A percentile compares a stretch with the other conserved stretches of the same genome.
Evolutionary conservation across 371 early-diverging fungal genomes (phyloP).

Genomic region (Lichtheimia hyalospora): DNA sequence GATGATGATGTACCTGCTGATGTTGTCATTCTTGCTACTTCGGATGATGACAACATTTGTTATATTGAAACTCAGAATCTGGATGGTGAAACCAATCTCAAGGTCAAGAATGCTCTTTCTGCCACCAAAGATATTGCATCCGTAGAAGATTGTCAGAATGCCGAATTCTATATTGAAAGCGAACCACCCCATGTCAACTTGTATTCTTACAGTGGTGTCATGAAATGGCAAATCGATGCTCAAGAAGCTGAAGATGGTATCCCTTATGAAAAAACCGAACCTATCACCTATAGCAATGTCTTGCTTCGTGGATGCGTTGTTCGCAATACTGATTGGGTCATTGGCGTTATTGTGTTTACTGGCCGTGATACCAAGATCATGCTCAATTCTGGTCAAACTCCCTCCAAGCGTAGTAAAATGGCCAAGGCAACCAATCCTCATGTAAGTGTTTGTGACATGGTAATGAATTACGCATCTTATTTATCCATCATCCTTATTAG

Average conservation of each 20-base stretch:
- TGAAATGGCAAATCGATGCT: slow-evolving; percentile 49
- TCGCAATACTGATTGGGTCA: slow-evolving; percentile 86
- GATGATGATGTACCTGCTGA: slow-evolving; percentile 95
- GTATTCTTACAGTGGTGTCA: slow-evolving; percentile 73
- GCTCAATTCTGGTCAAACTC: slow-evolving; percentile 87
- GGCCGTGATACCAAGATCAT: slow-evolving; percentile 92
- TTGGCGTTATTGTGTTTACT: slow-evolving; percentile 82
- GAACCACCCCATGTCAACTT: slow-evolving; percentile 79
- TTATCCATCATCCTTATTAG: slow-evolving; percentile 20
- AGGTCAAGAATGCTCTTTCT: slow-evolving; percentile 52
- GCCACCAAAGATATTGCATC: slow-evolving; percentile 36
- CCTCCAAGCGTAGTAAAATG: slow-evolving; percentile 92
- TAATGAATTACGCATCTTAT: neutral
- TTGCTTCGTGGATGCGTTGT: slow-evolving; percentile 90
- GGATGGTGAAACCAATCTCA: slow-evolving; percentile 88
- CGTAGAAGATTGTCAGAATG: slow-evolving; percentile 56
- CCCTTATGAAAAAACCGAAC: slow-evolving; percentile 56
- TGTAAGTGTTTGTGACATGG: slow-evolving; percentile 37
- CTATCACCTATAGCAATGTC: slow-evolving; percentile 80
- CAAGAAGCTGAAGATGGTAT: slow-evolving; percentile 25
- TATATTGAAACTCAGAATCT: slow-evolving; percentile 85
- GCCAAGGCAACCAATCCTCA: slow-evolving; percentile 93
- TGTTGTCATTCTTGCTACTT: slow-evolving; percentile 65
- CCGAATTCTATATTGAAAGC: slow-evolving; percentile 67
- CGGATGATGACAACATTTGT: slow-evolving; percentile 62